Conservation (phyloP, 2,329 filamentous ascomycete species). For the Dothideomycetes sp. region DNA sequence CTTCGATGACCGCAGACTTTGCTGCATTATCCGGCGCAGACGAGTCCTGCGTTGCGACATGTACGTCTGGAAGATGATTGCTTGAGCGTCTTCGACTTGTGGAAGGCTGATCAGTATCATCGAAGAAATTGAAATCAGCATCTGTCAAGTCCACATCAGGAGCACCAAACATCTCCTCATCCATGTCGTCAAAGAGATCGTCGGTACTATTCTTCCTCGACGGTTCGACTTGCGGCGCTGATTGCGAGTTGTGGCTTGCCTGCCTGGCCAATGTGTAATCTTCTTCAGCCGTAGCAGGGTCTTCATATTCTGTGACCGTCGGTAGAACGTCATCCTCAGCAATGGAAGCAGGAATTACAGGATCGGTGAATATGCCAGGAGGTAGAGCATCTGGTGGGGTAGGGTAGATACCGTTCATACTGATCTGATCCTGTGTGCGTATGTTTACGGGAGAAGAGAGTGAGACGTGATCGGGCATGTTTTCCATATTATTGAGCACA, state of each 20-base stretch:
- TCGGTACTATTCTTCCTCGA: slow-evolving; percentile 33
- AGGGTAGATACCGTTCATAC: slow-evolving; percentile 51
- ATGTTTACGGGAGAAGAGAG: slow-evolving; percentile 27
- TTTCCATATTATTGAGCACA: background rate
- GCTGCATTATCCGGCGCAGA: too few species aligned
- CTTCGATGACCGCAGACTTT: too few species aligned
- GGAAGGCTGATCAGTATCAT: slow-evolving; percentile 38
- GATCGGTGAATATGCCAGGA: slow-evolving; percentile 13
- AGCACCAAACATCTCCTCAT: slow-evolving; percentile 61
- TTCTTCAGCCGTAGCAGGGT: background rate
- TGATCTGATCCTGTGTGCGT: slow-evolving; percentile 21
- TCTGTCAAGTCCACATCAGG: slow-evolving; percentile 55
- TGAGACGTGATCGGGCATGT: slow-evolving; percentile 16
- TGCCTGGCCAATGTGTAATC: background rate
- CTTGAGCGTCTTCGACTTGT: background rate
- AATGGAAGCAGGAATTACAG: slow-evolving; percentile 19
- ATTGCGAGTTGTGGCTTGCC: slow-evolving; percentile 34
- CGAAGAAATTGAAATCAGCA: slow-evolving; percentile 76
- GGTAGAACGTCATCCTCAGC: slow-evolving; percentile 4
- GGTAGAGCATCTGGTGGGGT: slow-evolving; percentile 55
- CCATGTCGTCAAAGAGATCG: slow-evolving; percentile 57
- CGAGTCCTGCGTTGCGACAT: too few species aligned
- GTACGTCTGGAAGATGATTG: too few species aligned
- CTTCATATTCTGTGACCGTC: background rate
- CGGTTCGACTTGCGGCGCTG: slow-evolving; percentile 34